Base-by-base conservation (phyloP, 805 yeast species). In the Lipomyces japonicus region DNA sequence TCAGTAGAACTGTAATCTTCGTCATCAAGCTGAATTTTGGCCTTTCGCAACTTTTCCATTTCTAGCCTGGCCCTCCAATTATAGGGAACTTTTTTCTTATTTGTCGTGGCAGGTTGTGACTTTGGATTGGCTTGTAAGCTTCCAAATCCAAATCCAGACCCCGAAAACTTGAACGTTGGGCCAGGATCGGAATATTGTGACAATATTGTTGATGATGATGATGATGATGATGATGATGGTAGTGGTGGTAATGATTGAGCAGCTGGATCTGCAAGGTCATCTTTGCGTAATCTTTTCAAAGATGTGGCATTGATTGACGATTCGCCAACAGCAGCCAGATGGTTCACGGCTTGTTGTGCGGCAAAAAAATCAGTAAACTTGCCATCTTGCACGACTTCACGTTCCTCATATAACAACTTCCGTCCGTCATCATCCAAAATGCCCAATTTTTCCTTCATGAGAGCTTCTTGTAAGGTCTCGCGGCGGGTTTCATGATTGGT, bases 391-490 rank as follows among this genome's bases (percentile, higher is more conserved):
- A 30, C 77, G 2, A 79, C 77, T 34, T 74, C 77, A 54, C 83
- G 74, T 61, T 82, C 81, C 65, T 86, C 95, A 62, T 84, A 86
- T 25, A 86, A 66, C 19, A 86, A 73, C 21, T 76, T 82, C 42
- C 70, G 73, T 0, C 87, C 82, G 31, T 69, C 66, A 1, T 81
- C 88, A 63, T 77, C 78, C 1, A 78, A 83, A 51, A 84, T 72
- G 1, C 95, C 95, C 62, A 80, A 81, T 51, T 74, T 74, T 62
- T 88, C 96, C 36, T 82, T 68, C 45, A 77, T 77, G 48, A 86
- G 64, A 0, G 95, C 95, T 61, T 86, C 91, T n/a, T 75, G 68
- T 68, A 87, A 76, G 53, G 77, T 78, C 61, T 86, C 90, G 46
- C 73, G 75, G 56, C 77, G 79, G 1, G 95, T 85, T 55, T 76